Base-by-base conservation (phyloP, 352 stramenopile genomes). In the Pythium phragmiticola region DNA sequence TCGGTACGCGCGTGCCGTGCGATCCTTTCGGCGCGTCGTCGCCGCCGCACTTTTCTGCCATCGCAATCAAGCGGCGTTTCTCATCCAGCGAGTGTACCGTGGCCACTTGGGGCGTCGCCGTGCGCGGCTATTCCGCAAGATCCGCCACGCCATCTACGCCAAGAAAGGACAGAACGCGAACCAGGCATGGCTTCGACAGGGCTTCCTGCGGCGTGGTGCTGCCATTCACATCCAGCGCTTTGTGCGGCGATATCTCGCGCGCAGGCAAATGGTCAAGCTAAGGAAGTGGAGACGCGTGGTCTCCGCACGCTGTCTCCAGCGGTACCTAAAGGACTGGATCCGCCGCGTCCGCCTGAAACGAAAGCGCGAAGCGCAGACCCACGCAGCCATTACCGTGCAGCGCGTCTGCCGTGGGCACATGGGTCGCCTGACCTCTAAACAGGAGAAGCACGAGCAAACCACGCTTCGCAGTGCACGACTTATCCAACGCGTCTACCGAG, bases 61-160 rank as follows among this genome's bases (percentile, higher is more conserved):
- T n/a, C 75, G 50, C 2, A 67, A 74, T 12, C 65, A 73, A 16
- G 68, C 75, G 11, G 75, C 74, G 6, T 13, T 56, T 4, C 5
- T 33, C 14, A 79, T 90, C 48, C 78, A 92, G 52, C 70, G 78
- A 0, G 65, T 70, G 8, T 70, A 76, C 17, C 78, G 82, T n/a
- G 82, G 82, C 0, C 75, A 75, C 54, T 58, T 70, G 2, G 83
- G 83, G 8, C 73, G 83, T 1, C 75, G 74, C 14, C 83, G 78
- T n/a, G 76, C 79, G 7, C 23, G 74, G 17, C 55, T 92, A 7
- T 88, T 84, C 60, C 76, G 81, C 23, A 90, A 90, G 69, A 86
- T 92, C 45, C 76, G 74, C 21, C 74, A 70, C n/a, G 77, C 72
- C 26, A 82, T 76, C 39, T 75, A 65, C 42, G 75, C 76, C 12